These are phyloP conservation scores for Tympanopsis confertula DNA, from an alignment of 2,329 filamentous ascomycete species.

Conservation along the genomic window DNA sequence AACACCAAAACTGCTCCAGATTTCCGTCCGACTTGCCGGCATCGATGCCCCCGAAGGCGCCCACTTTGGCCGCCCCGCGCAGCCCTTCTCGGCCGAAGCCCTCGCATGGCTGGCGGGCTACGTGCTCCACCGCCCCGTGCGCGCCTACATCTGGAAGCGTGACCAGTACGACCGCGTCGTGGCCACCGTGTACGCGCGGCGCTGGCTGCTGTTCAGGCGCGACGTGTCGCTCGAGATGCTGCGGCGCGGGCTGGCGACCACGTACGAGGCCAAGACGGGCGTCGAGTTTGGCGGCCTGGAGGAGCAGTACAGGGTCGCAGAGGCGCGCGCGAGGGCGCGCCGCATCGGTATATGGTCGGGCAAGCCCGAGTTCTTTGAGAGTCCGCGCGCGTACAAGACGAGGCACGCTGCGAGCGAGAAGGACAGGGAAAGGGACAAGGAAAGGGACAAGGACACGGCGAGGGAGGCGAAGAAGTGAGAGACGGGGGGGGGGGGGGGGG, in stretches of 20 bases:
- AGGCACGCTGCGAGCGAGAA: constrained; percentile 22
- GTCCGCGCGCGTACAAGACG: constrained; percentile 77
- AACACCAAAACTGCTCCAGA: constrained; percentile 31
- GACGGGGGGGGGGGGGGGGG: too few species aligned
- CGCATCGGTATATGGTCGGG: constrained; percentile 67
- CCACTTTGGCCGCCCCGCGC: constrained; percentile 80
- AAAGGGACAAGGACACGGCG: too few species aligned
- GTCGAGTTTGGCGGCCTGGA: constrained; percentile 73
- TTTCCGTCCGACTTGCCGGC: constrained; percentile 80
- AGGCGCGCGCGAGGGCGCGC: constrained; percentile 53
- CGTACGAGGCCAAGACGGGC: constrained; percentile 86
- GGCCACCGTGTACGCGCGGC: constrained; percentile 68
- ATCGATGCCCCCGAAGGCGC: constrained; percentile 86
- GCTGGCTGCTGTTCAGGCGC: constrained; percentile 48
- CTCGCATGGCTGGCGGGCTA: constrained; percentile 68
- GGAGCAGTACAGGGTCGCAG: constrained; percentile 51
- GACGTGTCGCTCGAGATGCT: constrained; percentile 90
- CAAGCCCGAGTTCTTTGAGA: constrained; percentile 57
- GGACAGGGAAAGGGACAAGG: too few species aligned
- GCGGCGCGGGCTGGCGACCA: constrained; percentile 70
- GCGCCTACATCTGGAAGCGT: constrained; percentile 69
- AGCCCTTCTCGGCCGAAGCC: constrained; percentile 75
- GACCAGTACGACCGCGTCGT: constrained; percentile 93
- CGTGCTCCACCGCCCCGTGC: constrained; percentile 61
- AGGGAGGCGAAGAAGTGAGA: too few species aligned